Evolutionary conservation across 2,329 filamentous ascomycete genomes (phyloP), one percentile per base, ranked within the genome.

Genomic region (Xylaria arbuscula): DNA sequence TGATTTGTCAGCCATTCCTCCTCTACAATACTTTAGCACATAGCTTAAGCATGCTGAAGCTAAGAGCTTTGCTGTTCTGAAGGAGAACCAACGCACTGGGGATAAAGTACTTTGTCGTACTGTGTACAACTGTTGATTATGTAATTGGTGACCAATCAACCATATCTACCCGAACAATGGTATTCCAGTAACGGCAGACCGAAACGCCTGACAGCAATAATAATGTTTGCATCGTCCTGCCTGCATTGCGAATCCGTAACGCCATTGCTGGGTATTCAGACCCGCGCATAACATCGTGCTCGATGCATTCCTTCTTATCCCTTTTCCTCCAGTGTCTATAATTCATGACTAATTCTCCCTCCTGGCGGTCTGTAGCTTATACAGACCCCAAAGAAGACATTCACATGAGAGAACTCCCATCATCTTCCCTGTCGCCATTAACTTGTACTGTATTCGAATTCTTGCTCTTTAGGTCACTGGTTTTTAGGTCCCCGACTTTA

Each of bases 161-260:
- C n/a, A 57, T 34, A 50, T 50, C 9, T 53, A 40, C 15, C 10
- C 4, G n/a, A 48, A 42, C 5, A 47, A 38, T 28, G 32, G 57
- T 38, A 36, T 32, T 28, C 34, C 34, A 32, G 32, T 57, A 28
- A 28, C 36, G 59, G 47, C 9, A 57, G 48, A 63, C 48, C 66
- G 45, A 34, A 61, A 68, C 62, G 66, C 62, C 66, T 38, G 19
- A 53, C 48, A 54, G 7, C 42, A 69, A 60, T 19, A 42, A 66
- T 53, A 45, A 64, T 67, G 32, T 45, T 45, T 53, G 13, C 51
- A 57, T 67, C 59, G 38, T 55, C 56, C 34, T 22, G 58, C 38
- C 50, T 28, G n/a, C 24, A 36, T 62, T 62, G 57, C 42, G 61
- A 61, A 67, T 54, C 54, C 57, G 47, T 67, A 54, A 67, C 53